Percentiles rank a stretch among this genome's conserved stretches.
phyloP scores from a whole-genome alignment of 345 rosid genomes.

The Eucalyptus sp. region DNA sequence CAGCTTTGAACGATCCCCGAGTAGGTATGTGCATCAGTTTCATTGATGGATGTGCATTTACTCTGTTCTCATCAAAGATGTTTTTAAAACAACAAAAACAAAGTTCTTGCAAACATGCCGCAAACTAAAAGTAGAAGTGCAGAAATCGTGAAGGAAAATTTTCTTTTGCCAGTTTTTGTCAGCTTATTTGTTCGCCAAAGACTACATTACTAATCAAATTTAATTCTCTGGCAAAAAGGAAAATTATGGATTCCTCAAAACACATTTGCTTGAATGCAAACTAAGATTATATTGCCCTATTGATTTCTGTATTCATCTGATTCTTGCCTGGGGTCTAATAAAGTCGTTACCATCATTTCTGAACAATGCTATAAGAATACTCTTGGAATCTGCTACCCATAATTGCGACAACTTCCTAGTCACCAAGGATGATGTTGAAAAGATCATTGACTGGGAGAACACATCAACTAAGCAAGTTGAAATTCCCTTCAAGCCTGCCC shows the following conservation, averaged over 20 bases:
- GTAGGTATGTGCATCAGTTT: slow-evolving; percentile 24
- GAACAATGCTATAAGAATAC: slow-evolving; percentile 34
- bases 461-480: slow-evolving; percentile 54
- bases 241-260: not conserved
- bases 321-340: not conserved
- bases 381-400: slow-evolving; percentile 76
- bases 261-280: not conserved
- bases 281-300: not conserved
- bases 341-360: not conserved
- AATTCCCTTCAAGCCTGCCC: slow-evolving; percentile 89
- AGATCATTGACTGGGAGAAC: slow-evolving; percentile 80
- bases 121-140: not conserved
- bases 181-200: not conserved
- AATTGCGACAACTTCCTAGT: slow-evolving; percentile 84
- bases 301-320: not conserved
- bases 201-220: not conserved
- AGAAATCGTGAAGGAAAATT: not conserved
- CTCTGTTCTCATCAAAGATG: not conserved
- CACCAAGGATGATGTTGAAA: slow-evolving; percentile 73
- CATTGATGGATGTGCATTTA: not conserved
- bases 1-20: slow-evolving; percentile 72
- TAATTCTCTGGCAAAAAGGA: not conserved
- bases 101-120: not conserved
- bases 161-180: not conserved
- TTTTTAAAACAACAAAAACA: not conserved